Conservation (phyloP, 2,329 filamentous ascomycete species). For the Ophiostoma ips region DNA sequence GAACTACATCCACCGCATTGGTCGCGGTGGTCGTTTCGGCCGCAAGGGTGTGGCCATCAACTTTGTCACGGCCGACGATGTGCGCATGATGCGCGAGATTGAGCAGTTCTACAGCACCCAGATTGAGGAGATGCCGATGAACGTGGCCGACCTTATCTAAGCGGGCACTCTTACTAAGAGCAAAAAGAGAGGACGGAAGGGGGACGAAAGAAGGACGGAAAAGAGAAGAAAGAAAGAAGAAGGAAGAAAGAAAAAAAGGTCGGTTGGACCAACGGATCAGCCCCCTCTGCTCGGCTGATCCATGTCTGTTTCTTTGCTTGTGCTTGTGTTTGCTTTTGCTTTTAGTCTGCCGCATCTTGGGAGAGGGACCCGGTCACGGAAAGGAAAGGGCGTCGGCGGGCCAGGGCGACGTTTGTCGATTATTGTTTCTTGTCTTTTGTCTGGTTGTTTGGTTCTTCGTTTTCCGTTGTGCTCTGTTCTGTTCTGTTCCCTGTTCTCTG, state of each 20-base stretch:
- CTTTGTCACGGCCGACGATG: conserved; percentile 98
- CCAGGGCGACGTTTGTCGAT: no score
- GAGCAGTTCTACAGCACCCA: conserved; percentile 99
- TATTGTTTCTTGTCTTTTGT: no score
- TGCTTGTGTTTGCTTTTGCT: no score
- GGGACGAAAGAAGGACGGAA: neutral
- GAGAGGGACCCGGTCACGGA: no score
- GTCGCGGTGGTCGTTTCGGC: conserved; percentile 98
- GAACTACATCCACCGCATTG: conserved; percentile 99
- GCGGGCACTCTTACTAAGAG: no score
- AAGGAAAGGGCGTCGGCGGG: no score
- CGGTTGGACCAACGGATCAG: neutral
- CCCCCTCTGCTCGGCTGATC: no score
- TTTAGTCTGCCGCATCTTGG: no score
- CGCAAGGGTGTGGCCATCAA: conserved; percentile 99
- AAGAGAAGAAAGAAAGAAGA: neutral
- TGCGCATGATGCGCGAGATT: conserved; percentile 99
- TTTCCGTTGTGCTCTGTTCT: neutral
- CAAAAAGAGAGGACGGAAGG: neutral
- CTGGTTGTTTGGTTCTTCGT: no score
- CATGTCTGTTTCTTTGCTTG: no score
- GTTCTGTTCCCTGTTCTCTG: neutral
- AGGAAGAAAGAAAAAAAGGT: neutral
- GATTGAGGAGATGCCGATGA: conserved; percentile 99
- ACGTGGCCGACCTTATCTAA: conserved; percentile 65